Evolutionary conservation across 1,284 basidiomycete genomes (phyloP), one percentile per base, ranked within the genome.

Genomic region (Irpex lacteus): DNA sequence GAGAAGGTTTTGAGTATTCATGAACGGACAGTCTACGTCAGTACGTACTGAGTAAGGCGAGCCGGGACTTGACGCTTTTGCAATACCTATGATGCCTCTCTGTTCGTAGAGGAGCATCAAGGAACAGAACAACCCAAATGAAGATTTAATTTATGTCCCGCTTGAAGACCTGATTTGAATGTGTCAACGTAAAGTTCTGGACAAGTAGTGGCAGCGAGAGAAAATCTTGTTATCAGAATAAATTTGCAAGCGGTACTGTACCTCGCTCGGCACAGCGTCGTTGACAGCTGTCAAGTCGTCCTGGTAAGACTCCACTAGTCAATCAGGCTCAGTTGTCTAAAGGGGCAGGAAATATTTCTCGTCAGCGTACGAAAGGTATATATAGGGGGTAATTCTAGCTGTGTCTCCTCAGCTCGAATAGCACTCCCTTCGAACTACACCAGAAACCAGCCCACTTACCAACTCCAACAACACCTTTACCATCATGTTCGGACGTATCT

Each of bases 401-500:
- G 15, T 56, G 1, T 9, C 18, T 56, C 32, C 32, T 56, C 54
- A 56, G 54, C 34, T 56, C 54, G 54, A 56, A 56, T 32, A 55
- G 54, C 34, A 34, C 54, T 37, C 34, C 21, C 19, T 56, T 37
- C 54, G 54, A 37, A 56, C 54, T 56, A 37, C 54, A 34, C 54
- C 3, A 21, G 54, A 34, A 4, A 34, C 19, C 52, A 53, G 9
- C 6, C 11, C 9, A 19, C 54, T 56, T 50, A 38, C n/a, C 32
- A 38, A 18, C 26, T 18, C 1, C 11, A 13, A n/a, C 57, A 40
- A 38, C 9, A 11, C 11, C 5, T 59, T 19, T 21, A 11, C 58
- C 60, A 67, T 50, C 36, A 71, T 70, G 66, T 68, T 71, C 65
- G n/a, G 61, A 57, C 71, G 68, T 49, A 49, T 64, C 58, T n/a